Percentiles rank a stretch among this genome's conserved stretches.
These are phyloP conservation scores for Moesziomyces globuligerus DNA, from an alignment of 1,284 basidiomycete genomes.

Conservation along the genomic window DNA sequence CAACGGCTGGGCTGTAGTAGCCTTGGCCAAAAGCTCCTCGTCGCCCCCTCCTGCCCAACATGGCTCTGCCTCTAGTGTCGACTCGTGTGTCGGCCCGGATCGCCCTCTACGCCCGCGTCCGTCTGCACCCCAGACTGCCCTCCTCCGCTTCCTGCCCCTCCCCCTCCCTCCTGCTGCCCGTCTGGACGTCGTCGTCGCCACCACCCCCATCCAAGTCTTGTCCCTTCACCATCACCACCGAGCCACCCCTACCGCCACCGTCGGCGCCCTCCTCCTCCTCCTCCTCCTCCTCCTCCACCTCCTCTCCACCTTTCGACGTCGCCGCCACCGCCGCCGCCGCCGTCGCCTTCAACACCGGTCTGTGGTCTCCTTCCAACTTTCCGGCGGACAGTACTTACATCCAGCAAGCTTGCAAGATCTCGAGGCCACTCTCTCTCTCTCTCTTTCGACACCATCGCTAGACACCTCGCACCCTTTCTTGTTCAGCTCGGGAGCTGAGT, in stretches of 20 bases:
- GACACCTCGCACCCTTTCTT: too few species aligned
- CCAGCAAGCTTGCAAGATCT: too few species aligned
- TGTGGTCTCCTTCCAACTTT: background rate
- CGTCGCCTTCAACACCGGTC: background rate
- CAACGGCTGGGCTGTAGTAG: too few species aligned
- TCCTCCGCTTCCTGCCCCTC: background rate
- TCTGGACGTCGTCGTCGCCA: background rate
- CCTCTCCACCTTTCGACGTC: background rate
- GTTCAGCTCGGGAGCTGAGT: constrained; percentile 34
- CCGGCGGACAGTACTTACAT: too few species aligned
- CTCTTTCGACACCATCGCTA: background rate
- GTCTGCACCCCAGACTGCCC: background rate
- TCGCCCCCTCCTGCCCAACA: background rate
- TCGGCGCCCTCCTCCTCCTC: background rate
- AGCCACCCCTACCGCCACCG: background rate
- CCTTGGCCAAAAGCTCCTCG: too few species aligned
- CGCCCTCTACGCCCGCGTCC: too few species aligned
- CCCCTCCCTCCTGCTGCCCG: background rate
- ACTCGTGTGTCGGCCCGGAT: too few species aligned
- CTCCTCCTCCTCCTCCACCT: background rate
- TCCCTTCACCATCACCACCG: background rate
- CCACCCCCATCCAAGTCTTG: background rate
- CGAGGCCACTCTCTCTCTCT: background rate
- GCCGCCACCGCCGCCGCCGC: background rate
- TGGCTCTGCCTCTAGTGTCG: too few species aligned